Evolutionary conservation across 192 early-diverging fungal genomes (phyloP), one percentile per base, ranked within the genome.

Genomic region (Pilaira anomala): DNA sequence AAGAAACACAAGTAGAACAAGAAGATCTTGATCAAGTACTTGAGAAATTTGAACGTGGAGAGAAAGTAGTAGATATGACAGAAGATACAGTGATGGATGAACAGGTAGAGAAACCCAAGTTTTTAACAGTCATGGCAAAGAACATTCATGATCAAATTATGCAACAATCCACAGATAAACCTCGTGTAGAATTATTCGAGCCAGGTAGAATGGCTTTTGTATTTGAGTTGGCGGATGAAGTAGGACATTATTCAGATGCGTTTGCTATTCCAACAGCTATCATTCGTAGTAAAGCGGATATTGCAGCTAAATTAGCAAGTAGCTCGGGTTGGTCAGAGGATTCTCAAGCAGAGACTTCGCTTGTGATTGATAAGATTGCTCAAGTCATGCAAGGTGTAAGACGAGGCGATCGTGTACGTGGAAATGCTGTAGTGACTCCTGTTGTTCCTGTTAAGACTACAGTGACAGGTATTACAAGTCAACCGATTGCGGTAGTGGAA

Each of bases 201-300:
- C 83, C 89, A 0, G 92, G 92, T 2, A 73, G 90, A 14, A 91
- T 92, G 82, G 84, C 84, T 7, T 93, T 87, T 68, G 69, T 83
- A 5, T 90, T 92, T 64, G 82, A 83, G 16, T 41, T 92, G 7
- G 77, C 75, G 0, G 78, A 80, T 42, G 80, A 81, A 8, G 56
- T 73, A 7, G 77, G 72, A 18, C 65, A 72, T 51, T 73, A 72
- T 41, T 48, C 74, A 12, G 76, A 83, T 29, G 67, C 77, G 6
- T 82, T 80, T 62, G 80, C 81, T 29, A 80, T 88, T 11, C 85
- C 88, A 9, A 90, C 90, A 3, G 88, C 88, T 0, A 71, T 91
- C 7, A 82, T 94, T 11, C 75, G 94, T 46, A 90, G 89, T 63
- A 88, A 88, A 70, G 86, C 85, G 0, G 92, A 93, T 42, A 53